Base-by-base conservation (phyloP, 345 rosid species). In the Rhodamnia rubescens region DNA sequence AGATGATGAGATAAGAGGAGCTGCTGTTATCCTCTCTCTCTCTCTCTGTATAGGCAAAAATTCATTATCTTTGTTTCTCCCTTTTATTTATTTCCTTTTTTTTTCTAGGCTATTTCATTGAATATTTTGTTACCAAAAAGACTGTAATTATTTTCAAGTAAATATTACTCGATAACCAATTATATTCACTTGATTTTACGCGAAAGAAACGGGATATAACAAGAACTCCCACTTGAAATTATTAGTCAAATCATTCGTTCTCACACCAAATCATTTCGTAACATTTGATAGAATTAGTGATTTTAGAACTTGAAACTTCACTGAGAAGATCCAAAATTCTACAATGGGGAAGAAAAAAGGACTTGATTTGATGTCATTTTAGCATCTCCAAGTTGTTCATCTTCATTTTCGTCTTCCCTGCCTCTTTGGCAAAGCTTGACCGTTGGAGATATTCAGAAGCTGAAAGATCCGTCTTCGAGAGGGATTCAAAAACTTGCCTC, bases 161-260 rank as follows among this genome's bases (percentile, higher is more conserved):
- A 64, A 29, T 15, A 29, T 64, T 32, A 29, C 4, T 12, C 16
- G 22, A 32, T 2, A 0, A 58, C 27, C 20, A n/a, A 2, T n/a
- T 29, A 16, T 29, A 36, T 64, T 29, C 5, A 7, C 32, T 18
- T 10, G 3, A 64, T 32, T 32, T 16, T 32, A 8, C 16, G 5
- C 3, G 3, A 64, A 18, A 32, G 6, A 8, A 32, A 7, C 3
- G 9, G 22, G 12, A 8, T 32, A 21, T 64, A 3, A 0, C 36
- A 4, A 64, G 24, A 21, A 22, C 18, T 64, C 44, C 4, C 6
- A 5, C 12, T 16, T 8, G 21, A 32, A 32, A 8, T 32, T 32
- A 40, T 16, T 8, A 16, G 1, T 32, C 12, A 3, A 14, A 2
- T 32, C 0, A 3, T 20, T 18, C 42, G 5, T 64, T 2, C 1